Evolutionary conservation across 1,139 yeast species (phyloP), one percentile per base, ranked within the genome.

Genomic region (Geotrichum bryndzae): DNA sequence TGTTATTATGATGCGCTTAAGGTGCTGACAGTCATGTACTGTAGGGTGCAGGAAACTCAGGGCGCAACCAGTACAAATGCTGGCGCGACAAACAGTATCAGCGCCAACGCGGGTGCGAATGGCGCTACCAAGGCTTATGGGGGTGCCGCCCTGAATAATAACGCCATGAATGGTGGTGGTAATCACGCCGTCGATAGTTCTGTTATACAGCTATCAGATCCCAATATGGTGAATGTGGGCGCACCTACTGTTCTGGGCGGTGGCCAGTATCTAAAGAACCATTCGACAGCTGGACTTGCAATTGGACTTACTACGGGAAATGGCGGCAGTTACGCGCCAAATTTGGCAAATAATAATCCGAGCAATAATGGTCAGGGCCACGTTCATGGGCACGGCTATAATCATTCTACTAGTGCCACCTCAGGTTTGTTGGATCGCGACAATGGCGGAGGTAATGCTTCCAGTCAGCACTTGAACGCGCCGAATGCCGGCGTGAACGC

Each of bases 1-100:
- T 33, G 38, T 27, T 41, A 22, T 8, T 54, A 54, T 13, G 56
- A 54, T 38, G 56, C 35, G 10, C 33, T 54, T 11, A 54, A 54
- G 33, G 48, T 54, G 51, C 33, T 54, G 4, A 51, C 56, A n/a
- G 22, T 54, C 10, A 22, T 54, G n/a, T 54, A 54, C 45, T 50
- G 56, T 8, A 31, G 45, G 6, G 27, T 54, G 8, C 29, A 22
- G 45, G 56, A 54, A 25, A 15, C 54, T 23, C 35, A 51, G 29
- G 25, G n/a, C 25, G 54, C 29, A 18, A 2, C 13, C 8, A 27
- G 29, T 51, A 31, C 31, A 23, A 18, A 23, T 11, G 15, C 13
- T n/a, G 31, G 33, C 8, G 54, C 3, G 10, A 27, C 7, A 6
- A 31, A 6, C 18, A 35, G 5, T 6, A 18, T n/a, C 35, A 27